These are phyloP conservation scores for Mycena polygramma DNA, from an alignment of 768 basidiomycete genomes.

Conservation along the genomic window DNA sequence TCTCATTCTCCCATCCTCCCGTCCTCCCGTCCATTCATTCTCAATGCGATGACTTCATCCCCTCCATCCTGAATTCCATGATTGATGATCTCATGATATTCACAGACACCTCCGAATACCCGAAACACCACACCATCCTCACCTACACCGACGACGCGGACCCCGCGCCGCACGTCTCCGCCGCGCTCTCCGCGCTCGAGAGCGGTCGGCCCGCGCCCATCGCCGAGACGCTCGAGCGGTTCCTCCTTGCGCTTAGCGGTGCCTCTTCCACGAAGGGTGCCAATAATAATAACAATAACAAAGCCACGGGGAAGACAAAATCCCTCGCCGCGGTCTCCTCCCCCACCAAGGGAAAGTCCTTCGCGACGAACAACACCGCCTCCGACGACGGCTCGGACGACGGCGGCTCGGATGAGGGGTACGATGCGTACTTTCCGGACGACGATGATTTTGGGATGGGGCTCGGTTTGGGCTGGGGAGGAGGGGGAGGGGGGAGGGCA, in stretches of 20 bases:
- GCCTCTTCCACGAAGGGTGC: constrained; percentile 18
- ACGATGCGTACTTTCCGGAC: constrained; percentile 55
- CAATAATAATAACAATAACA: constrained; percentile 25
- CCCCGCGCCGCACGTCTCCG: constrained; percentile 54
- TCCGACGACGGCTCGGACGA: constrained; percentile 50
- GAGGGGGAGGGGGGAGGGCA: constrained; percentile 4
- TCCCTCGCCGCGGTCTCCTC: constrained; percentile 31
- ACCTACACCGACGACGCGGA: constrained; percentile 65
- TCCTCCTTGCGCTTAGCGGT: constrained; percentile 53
- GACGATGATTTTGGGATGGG: constrained; percentile 41
- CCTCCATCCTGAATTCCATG: too few species aligned
- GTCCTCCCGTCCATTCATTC: too few species aligned
- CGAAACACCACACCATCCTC: constrained; percentile 67
- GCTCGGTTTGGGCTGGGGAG: too few species aligned
- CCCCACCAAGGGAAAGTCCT: not conserved
- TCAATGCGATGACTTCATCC: too few species aligned
- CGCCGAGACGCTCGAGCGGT: constrained; percentile 56
- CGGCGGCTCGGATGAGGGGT: constrained; percentile 50
- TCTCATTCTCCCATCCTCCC: not conserved
- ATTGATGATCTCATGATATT: too few species aligned
- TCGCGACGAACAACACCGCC: too few species aligned
- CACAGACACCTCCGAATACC: constrained; percentile 79
- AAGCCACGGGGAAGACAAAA: constrained; percentile 11
- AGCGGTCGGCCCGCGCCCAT: constrained; percentile 57
- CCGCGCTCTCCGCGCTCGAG: constrained; percentile 60